Percentiles rank a stretch among this genome's conserved stretches.
These are phyloP conservation scores for Oryza meyeriana DNA, from an alignment of 176 grass and related monocot species.

Conservation along the genomic window DNA sequence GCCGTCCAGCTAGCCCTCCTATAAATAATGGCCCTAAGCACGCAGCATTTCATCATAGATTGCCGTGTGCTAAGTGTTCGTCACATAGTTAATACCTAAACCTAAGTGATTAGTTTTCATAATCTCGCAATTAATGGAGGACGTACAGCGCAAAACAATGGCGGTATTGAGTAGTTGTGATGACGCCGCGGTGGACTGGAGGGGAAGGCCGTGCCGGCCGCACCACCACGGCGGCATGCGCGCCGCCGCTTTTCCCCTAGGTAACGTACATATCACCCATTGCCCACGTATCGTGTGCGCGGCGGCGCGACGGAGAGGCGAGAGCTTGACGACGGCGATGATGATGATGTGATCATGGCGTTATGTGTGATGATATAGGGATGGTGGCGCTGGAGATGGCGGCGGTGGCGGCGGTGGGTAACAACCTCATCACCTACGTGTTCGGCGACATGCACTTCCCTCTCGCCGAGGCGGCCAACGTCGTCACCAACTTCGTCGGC, in stretches of 20 bases:
- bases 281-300: background rate
- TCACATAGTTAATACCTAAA: background rate
- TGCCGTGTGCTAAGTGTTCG: background rate
- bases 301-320: too few relatives aligned
- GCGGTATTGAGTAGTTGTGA: background rate
- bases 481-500: slow-evolving; percentile 62
- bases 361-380: background rate
- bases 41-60: background rate
- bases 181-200: slow-evolving; percentile 47
- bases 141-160: slow-evolving; percentile 5
- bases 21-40: background rate
- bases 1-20: background rate
- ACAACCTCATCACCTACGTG: slow-evolving; percentile 59
- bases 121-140: slow-evolving; percentile 11
- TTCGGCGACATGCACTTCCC: slow-evolving; percentile 62
- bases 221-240: slow-evolving; percentile 59
- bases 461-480: slow-evolving; percentile 50
- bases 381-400: slow-evolving; percentile 56
- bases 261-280: background rate
- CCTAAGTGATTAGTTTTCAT: background rate
- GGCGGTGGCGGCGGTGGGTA: slow-evolving; percentile 60
- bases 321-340: background rate
- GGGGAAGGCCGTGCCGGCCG: slow-evolving; percentile 43
- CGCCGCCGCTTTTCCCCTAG: slow-evolving; percentile 57
- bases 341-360: background rate